Evolutionary conservation across 2,329 filamentous ascomycete species (phyloP).

Genomic region (Colletotrichum abscissum): DNA sequence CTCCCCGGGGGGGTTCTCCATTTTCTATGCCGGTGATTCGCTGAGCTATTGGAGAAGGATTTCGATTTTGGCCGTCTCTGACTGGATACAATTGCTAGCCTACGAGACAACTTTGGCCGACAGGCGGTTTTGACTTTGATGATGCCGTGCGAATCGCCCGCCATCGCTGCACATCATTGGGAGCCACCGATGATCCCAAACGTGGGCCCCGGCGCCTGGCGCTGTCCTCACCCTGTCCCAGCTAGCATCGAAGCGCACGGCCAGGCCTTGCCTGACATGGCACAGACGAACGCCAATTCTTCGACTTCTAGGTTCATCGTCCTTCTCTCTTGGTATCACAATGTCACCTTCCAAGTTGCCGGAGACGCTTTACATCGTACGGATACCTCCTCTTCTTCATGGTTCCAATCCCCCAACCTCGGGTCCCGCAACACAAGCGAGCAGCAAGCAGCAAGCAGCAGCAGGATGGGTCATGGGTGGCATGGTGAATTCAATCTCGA

Average conservation of each 20-base stretch:
- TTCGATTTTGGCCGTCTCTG: slow-evolving; percentile 11
- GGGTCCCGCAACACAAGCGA: slow-evolving; percentile 31
- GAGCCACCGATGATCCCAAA: slow-evolving; percentile 30
- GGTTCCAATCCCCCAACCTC: slow-evolving; percentile 30
- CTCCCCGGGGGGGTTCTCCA: not conserved
- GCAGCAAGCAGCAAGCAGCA: slow-evolving; percentile 47
- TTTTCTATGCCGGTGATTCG: slow-evolving; percentile 24
- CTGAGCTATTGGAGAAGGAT: not conserved
- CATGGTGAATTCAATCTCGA: not conserved
- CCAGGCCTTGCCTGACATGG: slow-evolving; percentile 26
- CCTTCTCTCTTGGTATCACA: slow-evolving; percentile 20
- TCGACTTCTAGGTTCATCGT: slow-evolving; percentile 1
- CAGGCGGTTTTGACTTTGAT: slow-evolving; percentile 26
- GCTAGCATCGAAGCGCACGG: slow-evolving; percentile 24
- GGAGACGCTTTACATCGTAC: not conserved
- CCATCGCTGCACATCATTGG: slow-evolving; percentile 35
- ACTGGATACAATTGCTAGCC: slow-evolving; percentile 19
- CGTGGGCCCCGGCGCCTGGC: slow-evolving; percentile 27
- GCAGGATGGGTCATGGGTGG: slow-evolving; percentile 20
- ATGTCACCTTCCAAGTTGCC: slow-evolving; percentile 33
- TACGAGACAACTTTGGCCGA: slow-evolving; percentile 15
- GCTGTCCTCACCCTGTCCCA: slow-evolving; percentile 17
- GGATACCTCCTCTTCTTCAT: not conserved
- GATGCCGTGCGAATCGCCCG: slow-evolving; percentile 35
- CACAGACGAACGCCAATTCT: slow-evolving; percentile 22